phyloP scores from a whole-genome alignment of 257 asterid species.

The Solanum appendiculatum region DNA sequence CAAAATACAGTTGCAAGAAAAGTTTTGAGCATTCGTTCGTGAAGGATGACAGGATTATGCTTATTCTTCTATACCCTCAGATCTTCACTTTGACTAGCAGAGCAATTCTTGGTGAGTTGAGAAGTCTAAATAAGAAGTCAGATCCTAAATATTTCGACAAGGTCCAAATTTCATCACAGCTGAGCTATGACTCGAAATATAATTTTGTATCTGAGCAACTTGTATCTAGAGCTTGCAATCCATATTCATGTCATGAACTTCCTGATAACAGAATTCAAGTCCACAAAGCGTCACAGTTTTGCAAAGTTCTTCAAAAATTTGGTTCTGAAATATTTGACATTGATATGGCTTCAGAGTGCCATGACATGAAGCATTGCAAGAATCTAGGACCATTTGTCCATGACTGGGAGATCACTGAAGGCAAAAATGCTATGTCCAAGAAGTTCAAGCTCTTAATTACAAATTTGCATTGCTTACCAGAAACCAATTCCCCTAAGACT shows the following conservation, averaged over 20 bases:
- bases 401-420: not conserved
- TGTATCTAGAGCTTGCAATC: not conserved
- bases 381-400: not conserved
- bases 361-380: not conserved
- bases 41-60: not conserved
- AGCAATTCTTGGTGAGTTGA: slow-evolving; percentile 6
- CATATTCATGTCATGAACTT: not conserved
- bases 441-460: not conserved
- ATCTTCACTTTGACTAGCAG: slow-evolving; percentile 6
- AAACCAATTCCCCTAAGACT: not conserved
- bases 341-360: not conserved
- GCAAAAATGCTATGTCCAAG: not conserved
- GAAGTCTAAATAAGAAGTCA: not conserved
- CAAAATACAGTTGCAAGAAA: not conserved
- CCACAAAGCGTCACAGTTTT: not conserved
- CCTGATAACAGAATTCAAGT: not conserved
- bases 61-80: not conserved
- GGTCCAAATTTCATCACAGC: not conserved
- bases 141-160: not conserved
- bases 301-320: not conserved
- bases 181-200: not conserved
- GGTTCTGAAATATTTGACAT: not conserved
- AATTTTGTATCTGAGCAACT: not conserved
- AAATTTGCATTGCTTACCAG: slow-evolving; percentile 4
- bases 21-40: not conserved